These are phyloP conservation scores for Lentinula lateritia DNA, from an alignment of 768 basidiomycete species.

Conservation along the genomic window DNA sequence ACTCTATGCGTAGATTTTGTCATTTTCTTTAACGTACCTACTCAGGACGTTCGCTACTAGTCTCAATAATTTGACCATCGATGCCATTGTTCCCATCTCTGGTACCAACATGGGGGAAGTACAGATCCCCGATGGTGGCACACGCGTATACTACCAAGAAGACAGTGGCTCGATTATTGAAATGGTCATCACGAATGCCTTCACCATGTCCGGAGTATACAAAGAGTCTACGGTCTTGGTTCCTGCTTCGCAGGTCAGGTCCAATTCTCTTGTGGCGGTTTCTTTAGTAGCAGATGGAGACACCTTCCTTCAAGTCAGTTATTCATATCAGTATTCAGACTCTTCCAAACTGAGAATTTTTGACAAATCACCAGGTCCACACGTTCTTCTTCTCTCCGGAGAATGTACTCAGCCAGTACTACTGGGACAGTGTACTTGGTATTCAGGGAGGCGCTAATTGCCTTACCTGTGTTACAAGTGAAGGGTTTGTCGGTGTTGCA, in stretches of 20 bases:
- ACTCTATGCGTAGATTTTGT: not conserved
- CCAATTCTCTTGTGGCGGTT: not conserved
- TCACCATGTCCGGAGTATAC: not conserved
- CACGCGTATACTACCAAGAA: not conserved
- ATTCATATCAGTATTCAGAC: not conserved
- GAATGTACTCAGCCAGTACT: not conserved
- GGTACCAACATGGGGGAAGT: not conserved
- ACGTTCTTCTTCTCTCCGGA: constrained; percentile 1
- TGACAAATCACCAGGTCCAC: not conserved
- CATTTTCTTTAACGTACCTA: not conserved
- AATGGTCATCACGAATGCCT: not conserved
- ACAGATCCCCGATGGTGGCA: not conserved
- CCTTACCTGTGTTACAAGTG: not conserved
- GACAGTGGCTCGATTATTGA: not conserved
- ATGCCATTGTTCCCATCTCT: not conserved
- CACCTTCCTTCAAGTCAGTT: not conserved
- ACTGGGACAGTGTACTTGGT: not conserved
- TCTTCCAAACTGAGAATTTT: no score
- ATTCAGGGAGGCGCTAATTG: not conserved
- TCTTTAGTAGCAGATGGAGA: not conserved
- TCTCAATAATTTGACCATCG: not conserved
- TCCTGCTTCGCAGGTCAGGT: not conserved
- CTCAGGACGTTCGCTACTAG: not conserved
- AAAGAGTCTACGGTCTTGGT: not conserved
- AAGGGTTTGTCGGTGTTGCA: not conserved